Percentiles rank a stretch among this genome's conserved stretches.
Conservation (phyloP, 257 asterid species). For the Forsythia viridissima region DNA sequence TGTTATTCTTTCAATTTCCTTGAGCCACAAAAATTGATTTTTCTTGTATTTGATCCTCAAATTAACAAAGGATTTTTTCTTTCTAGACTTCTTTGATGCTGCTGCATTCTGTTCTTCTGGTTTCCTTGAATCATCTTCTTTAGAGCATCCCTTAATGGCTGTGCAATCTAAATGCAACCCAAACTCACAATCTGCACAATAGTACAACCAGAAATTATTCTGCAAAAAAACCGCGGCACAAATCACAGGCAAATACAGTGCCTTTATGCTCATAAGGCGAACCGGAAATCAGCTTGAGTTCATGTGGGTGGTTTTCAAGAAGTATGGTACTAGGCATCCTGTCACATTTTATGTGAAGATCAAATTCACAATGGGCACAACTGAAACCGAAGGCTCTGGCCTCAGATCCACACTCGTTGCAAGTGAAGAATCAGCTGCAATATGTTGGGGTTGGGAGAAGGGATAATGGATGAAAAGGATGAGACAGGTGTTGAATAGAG, state of each 20-base stretch:
- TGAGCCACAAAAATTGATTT: constrained; percentile 3
- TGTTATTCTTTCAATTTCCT: constrained; percentile 11
- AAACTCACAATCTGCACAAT: constrained; percentile 29
- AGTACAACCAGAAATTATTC: constrained; percentile 12
- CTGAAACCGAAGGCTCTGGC: constrained; percentile 27
- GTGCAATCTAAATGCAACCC: constrained; percentile 22
- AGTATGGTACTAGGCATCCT: constrained; percentile 3
- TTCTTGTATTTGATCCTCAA: neutral
- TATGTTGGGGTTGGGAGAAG: constrained; percentile 38
- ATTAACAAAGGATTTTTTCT: constrained; percentile 12
- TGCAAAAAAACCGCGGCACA: constrained; percentile 3
- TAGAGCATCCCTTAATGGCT: neutral
- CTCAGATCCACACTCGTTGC: constrained; percentile 31
- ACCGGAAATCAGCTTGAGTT: constrained; percentile 20
- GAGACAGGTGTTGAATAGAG: constrained; percentile 25
- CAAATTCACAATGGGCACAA: constrained; percentile 38
- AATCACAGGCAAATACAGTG: constrained; percentile 8
- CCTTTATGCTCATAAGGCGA: constrained; percentile 14
- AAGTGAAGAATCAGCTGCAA: constrained; percentile 15
- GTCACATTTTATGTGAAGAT: constrained; percentile 37
- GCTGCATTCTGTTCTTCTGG: neutral
- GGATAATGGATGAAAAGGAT: constrained; percentile 38
- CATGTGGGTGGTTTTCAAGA: constrained; percentile 19
- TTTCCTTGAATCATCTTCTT: neutral
- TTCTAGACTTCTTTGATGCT: neutral